Evolutionary conservation across 2,329 filamentous ascomycete species (phyloP), one percentile per base, ranked within the genome.

Genomic region (Claviceps digitariae): DNA sequence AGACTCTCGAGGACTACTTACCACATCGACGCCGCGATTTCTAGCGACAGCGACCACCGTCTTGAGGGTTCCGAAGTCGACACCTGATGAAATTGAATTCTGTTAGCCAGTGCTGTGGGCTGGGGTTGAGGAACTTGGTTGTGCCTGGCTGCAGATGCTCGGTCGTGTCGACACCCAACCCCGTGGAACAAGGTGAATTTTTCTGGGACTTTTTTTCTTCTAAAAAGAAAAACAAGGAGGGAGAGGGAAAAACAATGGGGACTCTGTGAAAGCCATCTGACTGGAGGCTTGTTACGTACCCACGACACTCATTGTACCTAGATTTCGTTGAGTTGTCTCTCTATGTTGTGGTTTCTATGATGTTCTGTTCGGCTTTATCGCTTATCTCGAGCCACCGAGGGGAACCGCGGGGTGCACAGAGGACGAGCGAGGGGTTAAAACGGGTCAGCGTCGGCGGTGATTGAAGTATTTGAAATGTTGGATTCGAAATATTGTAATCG

Each of bases 21-120:
- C 90, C 70, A 98, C 93, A 78, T 98, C 93, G 72, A 98, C 93
- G 75, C 93, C 93, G 71, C 94, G 90, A 74, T 97, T 97, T 72
- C 93, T 84, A 69, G 93, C 93, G 72, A 97, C 91, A 70, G 91
- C 91, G 74, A 97, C 87, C 68, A 95, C 90, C 70, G 91, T 95
- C 81, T 94, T 95, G 71, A 95, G 83, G 62, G 89, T 89, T 76
- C 91, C 91, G 75, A 97, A 85, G 81, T 97, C 91, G 73, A 95
- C 82, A 73, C 90, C 90, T 81, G 52, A 13, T 40, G 13, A 43
- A 2, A 23, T 21, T 3, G 6, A 36, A 2, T 4, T 7, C n/a
- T 41, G 57, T 65, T 57, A 59, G 52, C 47, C 43, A 54, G 9
- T 34, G 23, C 34, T 48, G 12, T 10, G 27, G n/a, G 20, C 17